Conservation (phyloP, 2,329 filamentous ascomycete species). For the Colletotrichum sp. region DNA sequence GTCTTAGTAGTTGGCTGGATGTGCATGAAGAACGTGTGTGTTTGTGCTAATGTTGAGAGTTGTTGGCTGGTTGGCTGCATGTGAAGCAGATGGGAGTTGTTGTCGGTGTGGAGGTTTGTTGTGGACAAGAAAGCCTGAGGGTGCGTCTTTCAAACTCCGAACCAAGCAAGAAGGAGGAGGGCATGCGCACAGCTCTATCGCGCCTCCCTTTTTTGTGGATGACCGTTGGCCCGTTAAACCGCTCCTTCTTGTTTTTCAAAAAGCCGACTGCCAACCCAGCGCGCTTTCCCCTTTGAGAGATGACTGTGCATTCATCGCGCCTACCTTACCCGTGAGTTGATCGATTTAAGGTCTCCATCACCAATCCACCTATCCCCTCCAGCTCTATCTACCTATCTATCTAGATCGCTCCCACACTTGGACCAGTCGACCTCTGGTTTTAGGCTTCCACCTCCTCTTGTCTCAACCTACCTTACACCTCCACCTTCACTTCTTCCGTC, state of each 20-base stretch:
- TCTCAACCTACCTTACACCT: background rate
- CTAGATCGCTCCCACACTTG: background rate
- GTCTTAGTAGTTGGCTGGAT: background rate
- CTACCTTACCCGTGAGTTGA: background rate
- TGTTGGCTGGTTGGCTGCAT: background rate
- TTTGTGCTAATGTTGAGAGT: background rate
- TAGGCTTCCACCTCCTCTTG: background rate
- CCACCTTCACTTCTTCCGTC: too few species aligned
- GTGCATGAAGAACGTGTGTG: background rate
- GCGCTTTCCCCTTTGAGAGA: background rate
- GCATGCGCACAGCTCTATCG: background rate
- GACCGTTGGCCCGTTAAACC: background rate
- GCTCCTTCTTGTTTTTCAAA: background rate
- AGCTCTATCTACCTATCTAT: background rate
- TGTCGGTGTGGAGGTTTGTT: background rate
- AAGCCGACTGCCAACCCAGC: background rate
- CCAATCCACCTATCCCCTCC: background rate
- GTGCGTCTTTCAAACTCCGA: background rate
- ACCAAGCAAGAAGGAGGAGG: background rate
- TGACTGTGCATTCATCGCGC: background rate
- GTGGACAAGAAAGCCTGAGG: background rate
- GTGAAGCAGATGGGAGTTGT: background rate
- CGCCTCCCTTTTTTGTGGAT: background rate
- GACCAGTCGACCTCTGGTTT: background rate
- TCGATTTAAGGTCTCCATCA: background rate